These are phyloP conservation scores for Hamamelis virginiana DNA, from an alignment of 164 flowering plant species.

Conservation along the genomic window DNA sequence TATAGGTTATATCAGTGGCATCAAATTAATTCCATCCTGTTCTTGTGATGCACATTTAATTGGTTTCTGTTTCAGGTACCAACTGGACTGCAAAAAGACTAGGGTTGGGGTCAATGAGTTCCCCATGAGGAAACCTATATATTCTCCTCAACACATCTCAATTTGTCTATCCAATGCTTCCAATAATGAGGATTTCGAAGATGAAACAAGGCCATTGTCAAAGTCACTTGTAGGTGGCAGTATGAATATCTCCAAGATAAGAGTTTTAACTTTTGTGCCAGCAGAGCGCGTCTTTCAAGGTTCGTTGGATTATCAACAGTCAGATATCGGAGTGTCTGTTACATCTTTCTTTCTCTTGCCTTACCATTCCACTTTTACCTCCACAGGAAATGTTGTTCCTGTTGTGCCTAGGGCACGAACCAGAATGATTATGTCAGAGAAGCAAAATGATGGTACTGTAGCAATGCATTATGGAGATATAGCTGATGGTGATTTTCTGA, in stretches of 20 bases:
- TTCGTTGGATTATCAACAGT: slow-evolving; percentile 20
- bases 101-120: slow-evolving; percentile 63
- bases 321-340: not conserved
- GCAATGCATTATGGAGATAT: slow-evolving; percentile 74
- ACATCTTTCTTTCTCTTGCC: not conserved
- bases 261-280: slow-evolving; percentile 52
- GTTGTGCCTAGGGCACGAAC: slow-evolving; percentile 36
- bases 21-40: not conserved
- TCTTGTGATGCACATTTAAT: not conserved
- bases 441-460: slow-evolving; percentile 74
- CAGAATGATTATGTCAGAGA: slow-evolving; percentile 76
- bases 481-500: slow-evolving; percentile 49
- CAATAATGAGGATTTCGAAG: slow-evolving; percentile 58
- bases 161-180: slow-evolving; percentile 34
- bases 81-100: slow-evolving; percentile 68
- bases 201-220: slow-evolving; percentile 57
- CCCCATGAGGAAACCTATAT: slow-evolving; percentile 41
- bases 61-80: slow-evolving; percentile 46
- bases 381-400: slow-evolving; percentile 51
- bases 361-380: slow-evolving; percentile 2
- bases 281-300: slow-evolving; percentile 72
- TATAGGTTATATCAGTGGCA: not conserved
- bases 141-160: slow-evolving; percentile 38
- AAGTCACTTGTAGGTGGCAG: slow-evolving; percentile 81
- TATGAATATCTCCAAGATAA: slow-evolving; percentile 68